A percentile compares a stretch with the other conserved stretches of the same genome.
phyloP scores from a whole-genome alignment of 2,329 filamentous ascomycete genomes.

The Aspergillus persii region DNA sequence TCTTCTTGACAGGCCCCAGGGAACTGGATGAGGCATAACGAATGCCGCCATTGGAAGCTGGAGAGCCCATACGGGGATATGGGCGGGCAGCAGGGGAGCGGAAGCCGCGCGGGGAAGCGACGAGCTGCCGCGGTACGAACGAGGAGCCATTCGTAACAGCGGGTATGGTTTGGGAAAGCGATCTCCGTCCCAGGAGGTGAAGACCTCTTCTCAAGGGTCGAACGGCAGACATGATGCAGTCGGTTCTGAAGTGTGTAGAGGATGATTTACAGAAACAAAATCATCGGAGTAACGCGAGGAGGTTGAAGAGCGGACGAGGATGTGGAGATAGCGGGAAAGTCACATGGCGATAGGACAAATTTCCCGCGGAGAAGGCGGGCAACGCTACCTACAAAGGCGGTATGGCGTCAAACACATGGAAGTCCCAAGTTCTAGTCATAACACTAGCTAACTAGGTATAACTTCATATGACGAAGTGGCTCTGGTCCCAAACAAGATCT shows the following conservation, averaged over 20 bases:
- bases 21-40: conserved; percentile 35
- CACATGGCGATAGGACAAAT: not conserved
- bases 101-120: conserved; percentile 29
- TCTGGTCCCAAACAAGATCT: not conserved
- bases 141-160: conserved; percentile 33
- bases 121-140: conserved; percentile 28
- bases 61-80: conserved; percentile 4
- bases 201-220: conserved; percentile 29
- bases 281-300: not conserved
- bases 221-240: conserved; percentile 27
- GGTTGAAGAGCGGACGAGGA: not conserved
- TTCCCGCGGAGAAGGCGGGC: not conserved
- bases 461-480: not conserved
- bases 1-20: conserved; percentile 44
- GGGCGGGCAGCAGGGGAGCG: conserved; percentile 16
- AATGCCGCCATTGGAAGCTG: conserved; percentile 17
- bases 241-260: conserved; percentile 2
- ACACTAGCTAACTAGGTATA: too few relatives aligned
- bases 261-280: conserved; percentile 8
- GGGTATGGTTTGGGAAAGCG: conserved; percentile 23
- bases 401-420: too few relatives aligned
- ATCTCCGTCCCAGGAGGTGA: conserved; percentile 29
- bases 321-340: not conserved
- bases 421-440: too few relatives aligned
- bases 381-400: conserved; percentile 2